A percentile compares a stretch with the other conserved stretches of the same genome.
Evolutionary conservation across 495 filamentous ascomycete genomes (phyloP).

Genomic region (Trichocladium uniseriatum): DNA sequence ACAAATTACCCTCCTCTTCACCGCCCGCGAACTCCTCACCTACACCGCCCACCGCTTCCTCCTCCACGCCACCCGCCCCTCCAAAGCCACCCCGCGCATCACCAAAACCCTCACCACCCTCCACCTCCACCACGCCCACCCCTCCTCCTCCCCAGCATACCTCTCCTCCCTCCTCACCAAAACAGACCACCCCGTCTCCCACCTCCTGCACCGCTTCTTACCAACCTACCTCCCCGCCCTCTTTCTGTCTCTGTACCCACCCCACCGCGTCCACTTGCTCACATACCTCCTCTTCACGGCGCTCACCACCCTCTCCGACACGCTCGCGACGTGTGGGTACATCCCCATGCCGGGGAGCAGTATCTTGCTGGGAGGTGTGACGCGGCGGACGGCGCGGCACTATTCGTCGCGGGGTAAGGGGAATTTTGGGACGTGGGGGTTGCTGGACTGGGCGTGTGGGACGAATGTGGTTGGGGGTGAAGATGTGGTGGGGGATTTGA

Average conservation of each 20-base stretch:
- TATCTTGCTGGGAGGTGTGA: slow-evolving; percentile 66
- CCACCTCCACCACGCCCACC: slow-evolving; percentile 61
- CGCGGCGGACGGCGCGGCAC: slow-evolving; percentile 61
- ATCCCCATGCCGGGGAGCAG: slow-evolving; percentile 60
- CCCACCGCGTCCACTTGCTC: slow-evolving; percentile 65
- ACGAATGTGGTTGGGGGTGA: slow-evolving; percentile 48
- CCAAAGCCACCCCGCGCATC: neutral
- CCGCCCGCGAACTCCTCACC: slow-evolving; percentile 47
- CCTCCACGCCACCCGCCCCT: slow-evolving; percentile 46
- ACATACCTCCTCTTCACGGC: slow-evolving; percentile 65
- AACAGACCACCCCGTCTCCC: slow-evolving; percentile 69
- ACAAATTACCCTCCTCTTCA: slow-evolving; percentile 53
- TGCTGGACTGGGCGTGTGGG: slow-evolving; percentile 69
- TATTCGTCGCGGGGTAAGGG: slow-evolving; percentile 46
- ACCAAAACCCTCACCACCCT: slow-evolving; percentile 25
- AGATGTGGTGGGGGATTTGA: neutral
- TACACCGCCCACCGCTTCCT: slow-evolving; percentile 67
- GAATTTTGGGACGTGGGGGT: slow-evolving; percentile 70
- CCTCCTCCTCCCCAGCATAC: slow-evolving; percentile 39
- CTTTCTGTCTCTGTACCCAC: slow-evolving; percentile 6
- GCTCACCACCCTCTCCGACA: slow-evolving; percentile 65
- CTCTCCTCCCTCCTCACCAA: slow-evolving; percentile 53
- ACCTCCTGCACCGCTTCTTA: slow-evolving; percentile 58
- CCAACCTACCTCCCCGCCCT: slow-evolving; percentile 61
- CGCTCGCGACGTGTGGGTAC: slow-evolving; percentile 70